Base-by-base conservation (phyloP, 164 flowering plant genomes). In the Stephania yunnanensis region DNA sequence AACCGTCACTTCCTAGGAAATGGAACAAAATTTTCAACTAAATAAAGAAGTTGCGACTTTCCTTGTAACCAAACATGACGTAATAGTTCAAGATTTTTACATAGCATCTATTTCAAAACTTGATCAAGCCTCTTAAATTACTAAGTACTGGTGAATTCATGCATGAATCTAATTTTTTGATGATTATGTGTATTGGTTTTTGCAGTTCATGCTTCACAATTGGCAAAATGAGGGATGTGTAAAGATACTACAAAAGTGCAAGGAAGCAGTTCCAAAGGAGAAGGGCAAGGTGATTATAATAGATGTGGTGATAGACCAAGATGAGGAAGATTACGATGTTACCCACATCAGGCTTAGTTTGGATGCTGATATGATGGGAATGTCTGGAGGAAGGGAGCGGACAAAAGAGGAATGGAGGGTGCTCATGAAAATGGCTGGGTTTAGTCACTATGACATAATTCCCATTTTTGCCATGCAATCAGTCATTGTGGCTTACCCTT, bases 351-450 rank as follows among this genome's bases (percentile, higher is more conserved):
- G 85, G 69, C 80, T 87, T 13, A 46, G 53, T 22, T 81, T 66
- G n/a, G 87, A 87, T 69, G 46, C 84, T 76, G 0, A 68, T 71
- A 84, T 84, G 87, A 80, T 82, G 82, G 73, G 36, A 5, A 1
- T 55, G 29, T 55, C 65, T 5, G 58, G 25, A 44, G 89, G 87
- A 11, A 83, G 53, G 45, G 85, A 85, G 70, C 81, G 86, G 72
- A 76, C 31, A 20, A 84, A 79, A 67, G 74, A 79, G n/a, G 89
- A 87, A 58, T 86, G 87, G 87, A 78, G 72, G 30, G 77, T 79
- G 46, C 76, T 71, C 19, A 73, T 78, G 65, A 7, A 52, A 19
- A 69, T 71, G 7, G 71, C 72, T 50, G 83, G 83, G 20, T 81
- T 81, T 29, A 36, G 46, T 69, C 22, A n/a, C 12, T 78, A 81